These are phyloP conservation scores for Glutinoglossum americanum DNA, from an alignment of 495 filamentous ascomycete genomes.

Conservation along the genomic window DNA sequence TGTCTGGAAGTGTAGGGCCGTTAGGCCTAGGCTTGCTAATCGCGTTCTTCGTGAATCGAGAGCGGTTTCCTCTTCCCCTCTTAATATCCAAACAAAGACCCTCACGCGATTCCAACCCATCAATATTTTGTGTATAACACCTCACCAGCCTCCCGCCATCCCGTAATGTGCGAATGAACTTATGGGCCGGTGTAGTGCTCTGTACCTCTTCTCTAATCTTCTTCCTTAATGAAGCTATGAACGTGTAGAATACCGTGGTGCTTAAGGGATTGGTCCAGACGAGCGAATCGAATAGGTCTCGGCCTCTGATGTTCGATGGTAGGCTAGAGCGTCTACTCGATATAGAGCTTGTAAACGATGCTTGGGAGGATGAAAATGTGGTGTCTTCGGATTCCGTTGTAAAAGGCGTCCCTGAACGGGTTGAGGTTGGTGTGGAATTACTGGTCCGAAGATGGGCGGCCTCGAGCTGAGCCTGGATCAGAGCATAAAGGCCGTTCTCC, in stretches of 20 bases:
- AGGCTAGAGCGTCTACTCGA: constrained; percentile 4
- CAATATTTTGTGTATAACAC: constrained; percentile 36
- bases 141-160: constrained; percentile 3
- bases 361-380: neutral
- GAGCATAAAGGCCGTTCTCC: constrained; percentile 43
- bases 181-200: constrained; percentile 25
- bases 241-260: constrained; percentile 45
- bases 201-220: constrained; percentile 28
- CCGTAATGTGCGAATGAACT: constrained; percentile 2
- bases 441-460: neutral
- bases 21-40: constrained; percentile 5
- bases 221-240: constrained; percentile 37
- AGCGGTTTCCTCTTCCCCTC: constrained; percentile 31
- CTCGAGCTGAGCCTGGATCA: constrained; percentile 44
- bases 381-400: neutral
- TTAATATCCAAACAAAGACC: constrained; percentile 29
- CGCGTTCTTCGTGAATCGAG: constrained; percentile 15
- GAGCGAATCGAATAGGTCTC: constrained; percentile 42
- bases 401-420: neutral
- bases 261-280: constrained; percentile 40
- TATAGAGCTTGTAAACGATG: neutral
- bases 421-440: neutral
- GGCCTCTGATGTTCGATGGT: constrained; percentile 37
- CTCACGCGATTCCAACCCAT: constrained; percentile 42
- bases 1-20: constrained; percentile 4